Evolutionary conservation across 2,329 filamentous ascomycete species (phyloP).

Genomic region (Cytospora chrysosperma): DNA sequence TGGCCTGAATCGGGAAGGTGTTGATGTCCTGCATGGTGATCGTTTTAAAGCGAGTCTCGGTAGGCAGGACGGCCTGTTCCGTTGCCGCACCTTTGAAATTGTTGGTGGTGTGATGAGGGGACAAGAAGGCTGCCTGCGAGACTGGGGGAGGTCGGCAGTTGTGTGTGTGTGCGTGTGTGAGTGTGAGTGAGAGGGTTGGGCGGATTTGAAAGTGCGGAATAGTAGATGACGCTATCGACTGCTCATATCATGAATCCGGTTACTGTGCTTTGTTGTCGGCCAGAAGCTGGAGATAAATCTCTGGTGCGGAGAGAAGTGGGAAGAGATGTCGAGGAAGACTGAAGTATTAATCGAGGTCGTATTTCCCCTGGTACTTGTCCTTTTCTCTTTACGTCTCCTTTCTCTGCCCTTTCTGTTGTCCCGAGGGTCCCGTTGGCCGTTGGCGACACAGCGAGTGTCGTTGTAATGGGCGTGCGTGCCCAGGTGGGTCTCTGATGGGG

Average conservation of each 20-base stretch:
- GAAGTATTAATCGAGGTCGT: neutral
- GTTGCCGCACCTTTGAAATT: neutral
- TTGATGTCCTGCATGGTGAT: conserved; percentile 32
- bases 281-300: neutral
- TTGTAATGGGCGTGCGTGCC: neutral
- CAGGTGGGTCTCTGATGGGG: neutral
- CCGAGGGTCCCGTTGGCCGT: conserved; percentile 11
- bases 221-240: conserved; percentile 20
- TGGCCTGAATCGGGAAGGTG: conserved; percentile 28
- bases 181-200: too few relatives aligned
- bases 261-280: neutral
- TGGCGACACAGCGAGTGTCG: conserved; percentile 1
- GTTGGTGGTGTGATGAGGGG: neutral
- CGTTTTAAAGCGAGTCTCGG: neutral
- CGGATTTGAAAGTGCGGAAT: neutral
- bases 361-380: neutral
- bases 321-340: neutral
- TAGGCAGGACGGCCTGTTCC: neutral
- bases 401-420: neutral
- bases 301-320: neutral
- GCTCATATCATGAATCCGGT: conserved; percentile 18
- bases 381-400: neutral
- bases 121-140: neutral
- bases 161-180: too few relatives aligned
- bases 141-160: neutral